Evolutionary conservation across 306 rosid species (phyloP), one percentile per base, ranked within the genome.

Genomic region (Lathyrus tuberosus): DNA sequence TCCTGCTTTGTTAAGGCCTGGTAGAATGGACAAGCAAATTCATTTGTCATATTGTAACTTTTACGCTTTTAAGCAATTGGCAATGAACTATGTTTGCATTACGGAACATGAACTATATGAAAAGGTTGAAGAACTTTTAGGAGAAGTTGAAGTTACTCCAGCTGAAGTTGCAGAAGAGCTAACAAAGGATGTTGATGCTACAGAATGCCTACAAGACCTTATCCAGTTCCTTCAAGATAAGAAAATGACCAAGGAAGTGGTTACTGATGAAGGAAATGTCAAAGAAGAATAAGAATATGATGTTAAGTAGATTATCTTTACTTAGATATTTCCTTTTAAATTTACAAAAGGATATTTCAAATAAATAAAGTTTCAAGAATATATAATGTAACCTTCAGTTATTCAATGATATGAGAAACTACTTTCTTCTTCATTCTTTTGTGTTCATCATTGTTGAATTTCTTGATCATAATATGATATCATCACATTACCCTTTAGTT

Each of bases 11-110:
- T 9, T 87, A 65, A 74, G 88, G 57, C 88, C 90, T 31, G 88
- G 88, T 2, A 44, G 82, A 8, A 87, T 83, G 85, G 93, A 85
- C 66, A 71, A 78, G 82, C 86, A 83, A 14, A 62, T 87, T 70
- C 62, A 77, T 52, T 44, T 70, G 54, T 70, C 72, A 54, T 77
- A 77, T 10, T 79, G 89, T 70, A 79, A 58, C 8, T 70, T 67
- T 4, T 48, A 65, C 33, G 84, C 70, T 18, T 87, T 83, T 56
- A 12, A 72, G 77, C 77, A 41, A 31, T 75, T 77, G 47, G 69
- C 56, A 13, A 37, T 8, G 6, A 77, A 56, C 60, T 77, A 77
- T 48, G 69, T 44, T 8, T 63, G 63, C 8, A 74, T 78, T 52
- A 57, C 65, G 42, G 26, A 47, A 2, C 92, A 84, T 65, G 24